Evolutionary conservation across 257 asterid species (phyloP).

Genomic region (Solanum lignicaule): DNA sequence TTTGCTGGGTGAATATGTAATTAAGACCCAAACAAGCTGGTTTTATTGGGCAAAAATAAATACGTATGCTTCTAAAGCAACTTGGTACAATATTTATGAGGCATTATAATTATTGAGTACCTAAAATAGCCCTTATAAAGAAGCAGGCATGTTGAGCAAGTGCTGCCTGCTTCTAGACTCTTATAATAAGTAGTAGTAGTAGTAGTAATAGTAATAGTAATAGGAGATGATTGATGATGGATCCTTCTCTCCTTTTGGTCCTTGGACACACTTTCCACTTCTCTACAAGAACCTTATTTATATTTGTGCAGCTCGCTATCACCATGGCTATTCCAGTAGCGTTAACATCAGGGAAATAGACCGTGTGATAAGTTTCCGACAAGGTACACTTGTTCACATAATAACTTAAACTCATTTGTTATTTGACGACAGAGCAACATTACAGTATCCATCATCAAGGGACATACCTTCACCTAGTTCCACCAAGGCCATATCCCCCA

Average conservation of each 20-base stretch:
- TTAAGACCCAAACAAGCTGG: no score
- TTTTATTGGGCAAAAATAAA: no score
- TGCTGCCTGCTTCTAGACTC: no score
- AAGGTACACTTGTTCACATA: conserved; percentile 38
- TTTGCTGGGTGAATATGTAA: no score
- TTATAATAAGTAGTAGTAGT: no score
- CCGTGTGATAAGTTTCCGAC: conserved; percentile 57
- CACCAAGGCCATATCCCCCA: conserved; percentile 59
- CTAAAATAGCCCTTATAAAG: no score
- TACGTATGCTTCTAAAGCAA: no score
- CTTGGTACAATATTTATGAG: no score
- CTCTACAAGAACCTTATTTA: conserved; percentile 68
- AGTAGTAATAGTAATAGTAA: no score
- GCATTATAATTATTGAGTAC: no score
- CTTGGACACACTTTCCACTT: conserved; percentile 63
- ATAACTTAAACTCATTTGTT: conserved; percentile 54
- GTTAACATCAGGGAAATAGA: conserved; percentile 60
- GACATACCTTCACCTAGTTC: conserved; percentile 70
- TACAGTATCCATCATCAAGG: conserved; percentile 51
- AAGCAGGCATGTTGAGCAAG: no score
- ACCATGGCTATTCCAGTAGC: conserved; percentile 47
- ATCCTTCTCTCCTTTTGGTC: conserved; percentile 70
- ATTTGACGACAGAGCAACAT: conserved; percentile 71
- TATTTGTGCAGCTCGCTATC: conserved; percentile 41
- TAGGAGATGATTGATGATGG: conserved; percentile 40